Evolutionary conservation across 371 early-diverging fungal genomes (phyloP).

Genomic region (Lichtheimia corymbifera): DNA sequence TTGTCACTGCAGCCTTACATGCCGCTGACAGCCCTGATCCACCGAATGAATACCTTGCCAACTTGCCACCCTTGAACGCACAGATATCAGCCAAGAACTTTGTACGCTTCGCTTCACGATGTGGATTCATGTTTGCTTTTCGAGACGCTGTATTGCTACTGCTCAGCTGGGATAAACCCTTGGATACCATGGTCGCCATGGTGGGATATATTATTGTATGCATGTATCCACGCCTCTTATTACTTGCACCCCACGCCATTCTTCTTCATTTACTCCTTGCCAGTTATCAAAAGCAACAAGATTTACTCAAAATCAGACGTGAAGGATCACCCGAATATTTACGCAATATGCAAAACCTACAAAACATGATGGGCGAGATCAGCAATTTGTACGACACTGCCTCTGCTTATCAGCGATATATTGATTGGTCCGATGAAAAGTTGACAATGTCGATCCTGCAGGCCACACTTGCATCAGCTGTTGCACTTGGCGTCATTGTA

Average conservation of each 20-base stretch:
- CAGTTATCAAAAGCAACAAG: slow-evolving; percentile 19
- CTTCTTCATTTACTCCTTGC: slow-evolving; percentile 26
- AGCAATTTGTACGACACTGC: slow-evolving; percentile 38
- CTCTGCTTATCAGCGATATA: slow-evolving; percentile 23
- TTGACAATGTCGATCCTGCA: slow-evolving; percentile 39
- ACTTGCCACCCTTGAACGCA: slow-evolving; percentile 38
- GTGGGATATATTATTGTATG: slow-evolving; percentile 40
- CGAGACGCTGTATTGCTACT: slow-evolving; percentile 41
- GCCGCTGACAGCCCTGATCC: slow-evolving; percentile 31
- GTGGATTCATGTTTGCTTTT: slow-evolving; percentile 45
- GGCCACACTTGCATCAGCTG: slow-evolving; percentile 21
- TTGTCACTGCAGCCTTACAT: slow-evolving; percentile 45
- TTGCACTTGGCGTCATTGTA: slow-evolving; percentile 15
- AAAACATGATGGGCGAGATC: slow-evolving; percentile 55
- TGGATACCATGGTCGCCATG: slow-evolving; percentile 39
- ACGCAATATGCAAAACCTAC: slow-evolving; percentile 44
- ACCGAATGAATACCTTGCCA: slow-evolving; percentile 33
- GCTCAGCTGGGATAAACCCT: slow-evolving; percentile 48
- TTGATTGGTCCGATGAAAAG: slow-evolving; percentile 44
- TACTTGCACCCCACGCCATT: slow-evolving; percentile 37
- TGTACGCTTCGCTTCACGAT: slow-evolving; percentile 44
- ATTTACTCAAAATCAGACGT: background rate
- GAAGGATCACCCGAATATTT: slow-evolving; percentile 48
- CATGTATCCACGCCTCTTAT: slow-evolving; percentile 40
- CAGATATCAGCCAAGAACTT: slow-evolving; percentile 50